Percentiles rank a stretch among this genome's conserved stretches.
Evolutionary conservation across 1,139 yeast species (phyloP).

Genomic region (Blastobotrys illinoisensis): DNA sequence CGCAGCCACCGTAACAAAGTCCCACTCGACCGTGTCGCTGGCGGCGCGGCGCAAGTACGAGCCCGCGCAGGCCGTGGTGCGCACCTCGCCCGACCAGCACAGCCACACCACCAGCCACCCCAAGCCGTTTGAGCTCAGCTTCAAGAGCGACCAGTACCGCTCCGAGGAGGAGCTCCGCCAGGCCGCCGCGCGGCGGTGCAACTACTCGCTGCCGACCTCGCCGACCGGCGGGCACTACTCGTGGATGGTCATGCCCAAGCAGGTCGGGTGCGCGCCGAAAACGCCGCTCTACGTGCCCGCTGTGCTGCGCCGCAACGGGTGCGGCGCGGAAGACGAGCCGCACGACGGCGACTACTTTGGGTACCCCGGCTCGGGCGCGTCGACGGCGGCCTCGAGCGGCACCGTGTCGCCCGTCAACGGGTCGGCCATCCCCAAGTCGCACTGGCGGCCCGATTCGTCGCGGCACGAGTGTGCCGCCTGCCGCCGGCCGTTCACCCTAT

Average conservation of each 20-base stretch:
- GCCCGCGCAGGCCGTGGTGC: conserved; percentile 9
- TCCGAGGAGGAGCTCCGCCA: conserved; percentile 10
- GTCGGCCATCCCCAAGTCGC: conserved; percentile 30
- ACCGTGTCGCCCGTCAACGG: background rate
- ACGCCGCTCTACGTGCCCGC: conserved; percentile 90
- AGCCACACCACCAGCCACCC: background rate
- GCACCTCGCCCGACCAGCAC: background rate
- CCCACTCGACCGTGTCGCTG: background rate
- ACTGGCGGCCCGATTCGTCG: conserved; percentile 73
- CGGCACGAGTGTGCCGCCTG: conserved; percentile 70
- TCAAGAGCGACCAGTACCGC: background rate
- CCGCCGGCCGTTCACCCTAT: conserved; percentile 34
- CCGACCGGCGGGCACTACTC: conserved; percentile 11
- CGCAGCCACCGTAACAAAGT: background rate
- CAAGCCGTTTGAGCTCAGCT: conserved; percentile 1
- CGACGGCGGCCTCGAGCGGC: background rate
- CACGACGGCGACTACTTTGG: background rate
- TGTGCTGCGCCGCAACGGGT: conserved; percentile 57
- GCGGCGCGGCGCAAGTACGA: conserved; percentile 3
- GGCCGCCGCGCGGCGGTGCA: conserved; percentile 6
- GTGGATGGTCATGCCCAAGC: conserved; percentile 3
- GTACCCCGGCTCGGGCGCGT: background rate
- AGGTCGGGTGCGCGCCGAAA: conserved; percentile 41
- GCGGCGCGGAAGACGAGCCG: background rate
- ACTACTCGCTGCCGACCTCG: conserved; percentile 18